Percentiles rank a stretch among this genome's conserved stretches.
phyloP scores from a whole-genome alignment of 129 eudicot species.

The Pulicaria dysenterica region DNA sequence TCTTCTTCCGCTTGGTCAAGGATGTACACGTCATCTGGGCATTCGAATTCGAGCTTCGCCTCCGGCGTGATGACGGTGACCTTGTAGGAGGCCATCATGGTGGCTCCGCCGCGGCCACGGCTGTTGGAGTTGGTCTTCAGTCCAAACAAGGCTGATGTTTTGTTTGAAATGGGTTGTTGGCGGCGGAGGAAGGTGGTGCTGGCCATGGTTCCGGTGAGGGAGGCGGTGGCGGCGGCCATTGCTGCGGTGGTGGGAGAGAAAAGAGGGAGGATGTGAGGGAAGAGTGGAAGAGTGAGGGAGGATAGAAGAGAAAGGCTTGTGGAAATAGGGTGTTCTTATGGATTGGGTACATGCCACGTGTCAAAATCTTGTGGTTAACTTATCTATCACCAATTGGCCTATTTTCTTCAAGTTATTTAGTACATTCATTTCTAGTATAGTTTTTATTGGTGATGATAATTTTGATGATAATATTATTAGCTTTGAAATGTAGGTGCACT shows the following conservation, averaged over 20 bases:
- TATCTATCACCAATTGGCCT: too few relatives aligned
- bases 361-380: constrained; percentile 39
- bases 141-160: constrained; percentile 36
- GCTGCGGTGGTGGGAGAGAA: constrained; percentile 15
- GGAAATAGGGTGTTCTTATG: constrained; percentile 44
- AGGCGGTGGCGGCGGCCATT: constrained; percentile 45
- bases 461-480: too few relatives aligned
- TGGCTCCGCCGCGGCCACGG: constrained; percentile 28
- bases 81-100: constrained; percentile 60
- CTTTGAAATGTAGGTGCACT: too few relatives aligned
- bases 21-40: constrained; percentile 56
- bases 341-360: constrained; percentile 55
- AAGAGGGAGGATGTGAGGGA: constrained; percentile 10
- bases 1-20: constrained; percentile 58
- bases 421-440: not conserved
- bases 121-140: constrained; percentile 18
- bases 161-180: constrained; percentile 18
- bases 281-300: constrained; percentile 5
- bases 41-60: constrained; percentile 43
- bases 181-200: constrained; percentile 34
- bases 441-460: not conserved
- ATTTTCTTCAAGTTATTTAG: too few relatives aligned
- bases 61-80: constrained; percentile 72
- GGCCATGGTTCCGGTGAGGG: constrained; percentile 45
- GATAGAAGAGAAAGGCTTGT: constrained; percentile 62